These are phyloP conservation scores for Aspergillus pseudoviridinutans DNA, from an alignment of 2,329 filamentous ascomycete species.

Conservation along the genomic window DNA sequence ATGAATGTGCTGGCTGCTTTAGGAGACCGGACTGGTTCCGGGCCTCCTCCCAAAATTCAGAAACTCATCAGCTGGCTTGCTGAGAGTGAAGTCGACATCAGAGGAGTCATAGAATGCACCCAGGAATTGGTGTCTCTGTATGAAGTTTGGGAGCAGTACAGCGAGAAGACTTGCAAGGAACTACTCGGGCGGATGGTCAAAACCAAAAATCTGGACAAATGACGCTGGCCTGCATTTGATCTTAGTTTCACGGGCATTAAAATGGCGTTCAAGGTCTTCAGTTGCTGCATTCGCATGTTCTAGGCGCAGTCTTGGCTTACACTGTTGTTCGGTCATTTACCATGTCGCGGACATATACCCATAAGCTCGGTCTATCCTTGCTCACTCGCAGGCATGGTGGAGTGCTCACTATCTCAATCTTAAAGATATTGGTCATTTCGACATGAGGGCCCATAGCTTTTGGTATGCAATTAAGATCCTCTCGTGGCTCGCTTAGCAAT, in stretches of 20 bases:
- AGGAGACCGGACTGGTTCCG: conserved; percentile 26
- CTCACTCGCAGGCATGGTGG: too few relatives aligned
- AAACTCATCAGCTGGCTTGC: conserved; percentile 77
- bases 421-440: too few relatives aligned
- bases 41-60: conserved; percentile 45
- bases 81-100: conserved; percentile 79
- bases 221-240: conserved; percentile 13
- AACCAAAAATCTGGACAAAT: conserved; percentile 55
- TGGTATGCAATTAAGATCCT: too few relatives aligned
- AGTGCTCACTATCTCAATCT: too few relatives aligned
- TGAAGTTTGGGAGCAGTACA: conserved; percentile 66
- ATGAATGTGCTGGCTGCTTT: conserved; percentile 33
- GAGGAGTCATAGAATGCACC: conserved; percentile 79
- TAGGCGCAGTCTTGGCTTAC: background rate
- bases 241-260: background rate
- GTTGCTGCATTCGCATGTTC: background rate
- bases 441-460: too few relatives aligned
- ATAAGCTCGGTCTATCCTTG: too few relatives aligned
- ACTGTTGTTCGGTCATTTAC: too few relatives aligned
- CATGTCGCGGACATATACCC: too few relatives aligned
- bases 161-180: conserved; percentile 62
- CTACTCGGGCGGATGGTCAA: conserved; percentile 60
- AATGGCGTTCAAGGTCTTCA: background rate
- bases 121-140: conserved; percentile 91
- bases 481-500: too few relatives aligned